These are phyloP conservation scores for Solanum virginianum DNA, from an alignment of 257 asterid genomes.

Conservation along the genomic window DNA sequence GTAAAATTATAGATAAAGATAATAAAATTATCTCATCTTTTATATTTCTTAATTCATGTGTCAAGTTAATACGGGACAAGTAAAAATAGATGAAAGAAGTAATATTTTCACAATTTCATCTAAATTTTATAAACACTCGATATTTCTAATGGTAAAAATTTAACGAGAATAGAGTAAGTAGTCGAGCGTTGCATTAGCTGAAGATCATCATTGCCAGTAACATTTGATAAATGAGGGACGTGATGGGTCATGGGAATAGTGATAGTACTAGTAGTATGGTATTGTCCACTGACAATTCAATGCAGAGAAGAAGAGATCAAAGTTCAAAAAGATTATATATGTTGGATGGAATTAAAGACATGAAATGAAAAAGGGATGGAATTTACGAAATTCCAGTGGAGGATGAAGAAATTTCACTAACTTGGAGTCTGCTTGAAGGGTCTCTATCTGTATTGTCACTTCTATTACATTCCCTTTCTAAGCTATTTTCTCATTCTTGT, in stretches of 20 bases:
- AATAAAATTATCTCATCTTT: no score
- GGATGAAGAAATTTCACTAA: slow-evolving; percentile 28
- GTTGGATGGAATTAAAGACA: slow-evolving; percentile 11
- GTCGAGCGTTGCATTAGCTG: neutral
- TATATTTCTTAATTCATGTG: no score
- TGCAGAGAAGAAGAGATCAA: neutral
- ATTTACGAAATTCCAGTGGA: slow-evolving; percentile 25
- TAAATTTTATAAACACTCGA: neutral
- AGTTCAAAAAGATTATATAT: neutral
- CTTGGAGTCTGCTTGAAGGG: slow-evolving; percentile 12
- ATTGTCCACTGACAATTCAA: slow-evolving; percentile 6
- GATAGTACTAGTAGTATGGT: neutral
- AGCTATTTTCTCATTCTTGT: slow-evolving; percentile 7
- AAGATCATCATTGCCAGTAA: neutral
- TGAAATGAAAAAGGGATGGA: neutral
- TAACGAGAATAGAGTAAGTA: neutral
- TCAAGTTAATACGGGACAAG: no score
- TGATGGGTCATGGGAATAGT: neutral
- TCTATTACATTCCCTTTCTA: slow-evolving; percentile 23
- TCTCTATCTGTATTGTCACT: slow-evolving; percentile 14
- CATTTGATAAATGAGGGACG: neutral
- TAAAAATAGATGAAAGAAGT: no score
- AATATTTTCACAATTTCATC: neutral
- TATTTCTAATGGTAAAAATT: neutral
- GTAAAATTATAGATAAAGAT: neutral